Percentiles rank a stretch among this genome's conserved stretches.
Evolutionary conservation across 1,139 yeast species (phyloP).

Genomic region (Candida buenavistaensis): DNA sequence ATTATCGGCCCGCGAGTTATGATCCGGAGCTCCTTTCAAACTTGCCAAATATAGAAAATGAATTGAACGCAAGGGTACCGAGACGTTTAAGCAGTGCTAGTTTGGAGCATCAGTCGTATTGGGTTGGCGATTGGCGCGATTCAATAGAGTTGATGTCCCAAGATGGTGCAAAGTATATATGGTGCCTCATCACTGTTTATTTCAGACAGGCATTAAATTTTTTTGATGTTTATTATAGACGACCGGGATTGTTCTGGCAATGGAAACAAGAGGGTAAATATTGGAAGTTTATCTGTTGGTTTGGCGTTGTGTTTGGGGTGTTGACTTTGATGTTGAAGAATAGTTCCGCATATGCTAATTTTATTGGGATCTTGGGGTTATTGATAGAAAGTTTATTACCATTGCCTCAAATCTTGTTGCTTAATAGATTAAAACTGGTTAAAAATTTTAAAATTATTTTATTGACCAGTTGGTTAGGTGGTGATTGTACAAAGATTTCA

Average conservation of each 20-base stretch:
- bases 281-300: conserved; percentile 66
- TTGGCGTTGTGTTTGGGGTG: conserved; percentile 38
- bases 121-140: conserved; percentile 9
- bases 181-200: conserved; percentile 8
- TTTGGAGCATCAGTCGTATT: conserved; percentile 12
- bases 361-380: conserved; percentile 71
- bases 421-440: conserved; percentile 66
- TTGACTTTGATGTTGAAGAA: conserved; percentile 47
- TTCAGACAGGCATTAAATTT: conserved; percentile 45
- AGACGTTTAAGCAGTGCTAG: conserved; percentile 17
- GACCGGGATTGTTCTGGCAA: conserved; percentile 81
- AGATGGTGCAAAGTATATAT: conserved; percentile 10
- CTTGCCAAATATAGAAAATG: conserved; percentile 29
- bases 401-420: conserved; percentile 78
- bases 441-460: conserved; percentile 78
- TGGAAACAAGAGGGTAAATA: conserved; percentile 65
- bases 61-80: conserved; percentile 26
- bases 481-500: conserved; percentile 76
- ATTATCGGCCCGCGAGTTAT: conserved; percentile 51
- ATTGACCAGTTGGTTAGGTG: conserved; percentile 82
- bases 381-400: conserved; percentile 83
- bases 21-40: conserved; percentile 42
- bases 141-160: conserved; percentile 6
- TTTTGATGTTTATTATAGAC: conserved; percentile 66
- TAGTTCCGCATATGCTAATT: conserved; percentile 47